Conservation (phyloP, 768 basidiomycete species). For the Suillus fuscotomentosus region DNA sequence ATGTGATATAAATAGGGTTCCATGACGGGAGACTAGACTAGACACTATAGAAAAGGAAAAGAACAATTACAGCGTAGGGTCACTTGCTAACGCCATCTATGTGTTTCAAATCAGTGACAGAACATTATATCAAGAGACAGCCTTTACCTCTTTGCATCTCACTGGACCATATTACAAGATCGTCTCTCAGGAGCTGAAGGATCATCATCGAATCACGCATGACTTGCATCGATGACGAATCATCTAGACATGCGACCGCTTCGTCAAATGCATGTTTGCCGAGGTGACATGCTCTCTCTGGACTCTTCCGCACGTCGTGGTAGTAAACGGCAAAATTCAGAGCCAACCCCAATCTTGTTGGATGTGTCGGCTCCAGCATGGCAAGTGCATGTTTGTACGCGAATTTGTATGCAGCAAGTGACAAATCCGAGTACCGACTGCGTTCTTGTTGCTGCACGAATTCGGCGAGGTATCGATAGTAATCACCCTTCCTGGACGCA, state of each 20-base stretch:
- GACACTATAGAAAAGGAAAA: neutral
- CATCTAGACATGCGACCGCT: conserved; percentile 66
- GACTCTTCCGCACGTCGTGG: conserved; percentile 82
- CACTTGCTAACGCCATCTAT: neutral
- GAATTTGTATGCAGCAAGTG: conserved; percentile 81
- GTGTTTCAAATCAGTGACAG: neutral
- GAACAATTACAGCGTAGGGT: neutral
- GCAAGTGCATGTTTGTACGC: conserved; percentile 81
- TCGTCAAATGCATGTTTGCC: conserved; percentile 94
- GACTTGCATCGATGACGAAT: conserved; percentile 39
- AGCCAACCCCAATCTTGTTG: conserved; percentile 84
- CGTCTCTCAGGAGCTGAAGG: conserved; percentile 79
- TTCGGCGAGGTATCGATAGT: conserved; percentile 89
- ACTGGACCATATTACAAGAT: conserved; percentile 81
- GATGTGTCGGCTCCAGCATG: conserved; percentile 76
- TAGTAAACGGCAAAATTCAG: conserved; percentile 95
- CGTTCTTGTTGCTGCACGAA: conserved; percentile 73
- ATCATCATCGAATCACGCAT: conserved; percentile 80
- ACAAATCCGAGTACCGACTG: conserved; percentile 66
- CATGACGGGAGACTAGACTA: conserved; percentile 4
- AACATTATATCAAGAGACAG: neutral
- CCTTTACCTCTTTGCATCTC: conserved; percentile 55
- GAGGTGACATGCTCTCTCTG: conserved; percentile 83
- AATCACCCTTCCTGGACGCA: conserved; percentile 75
- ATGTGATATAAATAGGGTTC: conserved; percentile 4